Evolutionary conservation across 2,329 filamentous ascomycete genomes (phyloP), one percentile per base, ranked within the genome.

Genomic region (Dactylellina sp.): DNA sequence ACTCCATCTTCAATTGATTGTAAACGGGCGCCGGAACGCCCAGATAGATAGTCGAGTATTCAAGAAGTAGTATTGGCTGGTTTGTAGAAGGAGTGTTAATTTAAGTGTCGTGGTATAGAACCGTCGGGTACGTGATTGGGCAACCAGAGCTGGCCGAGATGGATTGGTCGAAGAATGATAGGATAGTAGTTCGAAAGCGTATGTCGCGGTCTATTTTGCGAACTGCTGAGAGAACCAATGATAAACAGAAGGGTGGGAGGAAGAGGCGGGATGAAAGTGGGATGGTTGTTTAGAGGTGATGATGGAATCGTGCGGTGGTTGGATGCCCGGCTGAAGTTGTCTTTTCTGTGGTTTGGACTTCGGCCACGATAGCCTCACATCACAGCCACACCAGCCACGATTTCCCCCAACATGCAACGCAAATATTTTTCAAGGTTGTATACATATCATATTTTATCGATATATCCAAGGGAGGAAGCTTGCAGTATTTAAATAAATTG

Each of bases 21-120:
- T 22, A 47, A 32, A 49, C 22, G 50, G 61, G 70, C 70, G 70
- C 37, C 56, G 61, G 25, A 65, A 66, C 70, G 70, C 70, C 70
- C 70, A 62, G 56, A 22, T 12, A 57, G 49, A 62, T 63, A 37
- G 7, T 28, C 35, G 49, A 22, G 32, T 47, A 55, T 60, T 25
- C 16, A 22, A 22, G 32, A 42, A 60, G 16, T 42, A 24, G 24
- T 22, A 37, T 56, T 52, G 64, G 64, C 53, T 53, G 53, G n/a
- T 53, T 64, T 37, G 40, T 59, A 25, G 28, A 59, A 63, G 9
- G 42, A 46, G 52, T 47, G 57, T 25, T 25, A 25, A 14, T n/a
- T 14, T 18, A 28, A 40, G 25, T 39, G 49, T 16, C 14, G n/a
- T 11, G 14, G 24, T 39, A 9, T 25, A 16, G 22, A 39, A 22